Evolutionary conservation across 495 filamentous ascomycete genomes (phyloP).

Genomic region (Penicillium daleae): DNA sequence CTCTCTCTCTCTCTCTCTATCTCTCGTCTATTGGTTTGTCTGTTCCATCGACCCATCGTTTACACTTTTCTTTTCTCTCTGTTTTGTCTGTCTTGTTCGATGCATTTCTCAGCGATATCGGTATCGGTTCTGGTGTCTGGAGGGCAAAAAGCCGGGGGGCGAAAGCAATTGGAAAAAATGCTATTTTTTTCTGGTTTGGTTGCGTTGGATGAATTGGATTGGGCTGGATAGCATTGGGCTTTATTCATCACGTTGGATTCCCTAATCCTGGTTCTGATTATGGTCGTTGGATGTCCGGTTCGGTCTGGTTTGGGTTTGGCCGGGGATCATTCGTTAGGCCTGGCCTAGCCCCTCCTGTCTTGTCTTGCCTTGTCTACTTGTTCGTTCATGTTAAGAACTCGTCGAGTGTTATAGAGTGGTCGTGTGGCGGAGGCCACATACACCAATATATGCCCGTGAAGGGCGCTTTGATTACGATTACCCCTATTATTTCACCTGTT

Average conservation of each 20-base stretch:
- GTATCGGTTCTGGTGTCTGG: conserved; percentile 34
- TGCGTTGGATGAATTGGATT: conserved; percentile 22
- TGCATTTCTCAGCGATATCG: conserved; percentile 50
- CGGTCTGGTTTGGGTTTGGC: background rate
- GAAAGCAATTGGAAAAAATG: conserved; percentile 31
- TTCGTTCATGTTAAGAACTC: background rate
- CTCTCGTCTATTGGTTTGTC: conserved; percentile 25
- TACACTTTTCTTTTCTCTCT: background rate
- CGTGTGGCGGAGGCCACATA: background rate
- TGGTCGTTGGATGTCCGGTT: background rate
- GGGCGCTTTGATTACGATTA: background rate
- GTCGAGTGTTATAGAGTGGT: background rate
- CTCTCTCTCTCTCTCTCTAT: no score
- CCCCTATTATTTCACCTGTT: no score
- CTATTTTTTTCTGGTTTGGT: conserved; percentile 1
- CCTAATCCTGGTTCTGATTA: conserved; percentile 11
- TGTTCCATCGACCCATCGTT: conserved; percentile 16
- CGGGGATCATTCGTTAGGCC: conserved; percentile 2
- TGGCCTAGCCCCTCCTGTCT: background rate
- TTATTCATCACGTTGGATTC: no score
- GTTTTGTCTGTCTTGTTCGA: conserved; percentile 13
- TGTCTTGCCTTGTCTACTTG: no score
- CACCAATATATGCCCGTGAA: background rate
- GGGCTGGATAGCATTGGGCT: conserved; percentile 23
- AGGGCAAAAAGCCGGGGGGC: conserved; percentile 16